Evolutionary conservation across 2,329 filamentous ascomycete species (phyloP).

Genomic region (Ceratocystis cacaofunesta): DNA sequence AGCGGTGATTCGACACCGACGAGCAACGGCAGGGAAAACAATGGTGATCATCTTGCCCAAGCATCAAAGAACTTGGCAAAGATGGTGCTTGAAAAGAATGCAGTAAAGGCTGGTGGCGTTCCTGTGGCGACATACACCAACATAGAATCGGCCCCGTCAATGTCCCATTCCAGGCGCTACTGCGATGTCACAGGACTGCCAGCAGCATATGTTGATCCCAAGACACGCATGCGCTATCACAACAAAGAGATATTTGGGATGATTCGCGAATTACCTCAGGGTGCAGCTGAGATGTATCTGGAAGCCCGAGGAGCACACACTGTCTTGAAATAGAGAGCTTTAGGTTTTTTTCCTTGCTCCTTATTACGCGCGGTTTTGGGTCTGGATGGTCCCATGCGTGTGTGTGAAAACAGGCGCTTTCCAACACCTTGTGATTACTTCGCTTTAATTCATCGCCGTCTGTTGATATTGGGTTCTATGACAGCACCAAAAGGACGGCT

Average conservation of each 20-base stretch:
- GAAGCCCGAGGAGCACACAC: slow-evolving; percentile 86
- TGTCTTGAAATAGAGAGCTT: slow-evolving; percentile 56
- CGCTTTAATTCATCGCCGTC: neutral
- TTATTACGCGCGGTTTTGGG: too few species aligned
- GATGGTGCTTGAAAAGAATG: slow-evolving; percentile 72
- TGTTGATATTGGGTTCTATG: neutral
- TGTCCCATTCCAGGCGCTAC: slow-evolving; percentile 75
- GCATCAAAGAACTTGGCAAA: slow-evolving; percentile 76
- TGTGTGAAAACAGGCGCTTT: too few species aligned
- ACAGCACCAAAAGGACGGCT: slow-evolving; percentile 13
- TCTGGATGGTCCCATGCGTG: too few species aligned
- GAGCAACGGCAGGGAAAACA: slow-evolving; percentile 22
- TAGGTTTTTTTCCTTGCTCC: too few species aligned
- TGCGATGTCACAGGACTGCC: slow-evolving; percentile 90
- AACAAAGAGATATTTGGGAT: slow-evolving; percentile 82
- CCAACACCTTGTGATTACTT: neutral
- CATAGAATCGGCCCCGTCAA: slow-evolving; percentile 82
- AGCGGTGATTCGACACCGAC: slow-evolving; percentile 43
- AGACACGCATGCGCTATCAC: slow-evolving; percentile 84
- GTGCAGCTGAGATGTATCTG: slow-evolving; percentile 73
- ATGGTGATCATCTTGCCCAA: slow-evolving; percentile 64
- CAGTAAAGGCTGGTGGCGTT: slow-evolving; percentile 15
- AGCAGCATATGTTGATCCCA: slow-evolving; percentile 87
- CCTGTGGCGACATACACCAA: slow-evolving; percentile 65
- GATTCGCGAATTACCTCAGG: slow-evolving; percentile 66